A percentile compares a stretch with the other conserved stretches of the same genome.
These are phyloP conservation scores for Dothidotthia symphoricarpi DNA, from an alignment of 2,329 filamentous ascomycete genomes.

Conservation along the genomic window DNA sequence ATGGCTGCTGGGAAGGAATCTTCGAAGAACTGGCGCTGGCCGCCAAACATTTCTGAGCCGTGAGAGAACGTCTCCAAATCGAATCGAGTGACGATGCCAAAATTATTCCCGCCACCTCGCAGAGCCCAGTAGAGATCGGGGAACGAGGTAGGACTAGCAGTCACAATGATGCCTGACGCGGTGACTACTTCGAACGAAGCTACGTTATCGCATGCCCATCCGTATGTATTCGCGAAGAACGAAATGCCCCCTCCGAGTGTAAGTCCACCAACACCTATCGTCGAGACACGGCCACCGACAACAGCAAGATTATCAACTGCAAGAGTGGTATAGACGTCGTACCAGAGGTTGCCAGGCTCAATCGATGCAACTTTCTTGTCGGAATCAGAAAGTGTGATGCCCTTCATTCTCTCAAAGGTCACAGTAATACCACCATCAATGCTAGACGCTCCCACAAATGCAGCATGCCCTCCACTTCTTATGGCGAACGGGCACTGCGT, in stretches of 20 bases:
- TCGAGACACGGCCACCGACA: slow-evolving; percentile 25
- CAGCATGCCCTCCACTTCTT: slow-evolving; percentile 47
- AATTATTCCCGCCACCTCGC: slow-evolving; percentile 38
- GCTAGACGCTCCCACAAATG: slow-evolving; percentile 43
- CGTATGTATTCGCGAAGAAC: slow-evolving; percentile 21
- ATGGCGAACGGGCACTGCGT: slow-evolving; percentile 42
- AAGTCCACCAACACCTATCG: slow-evolving; percentile 15
- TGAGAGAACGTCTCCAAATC: slow-evolving; percentile 23
- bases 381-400: slow-evolving; percentile 19
- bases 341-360: slow-evolving; percentile 39
- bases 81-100: slow-evolving; percentile 37
- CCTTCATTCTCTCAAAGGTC: slow-evolving; percentile 39
- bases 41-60: slow-evolving; percentile 30
- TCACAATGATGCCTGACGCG: slow-evolving; percentile 17
- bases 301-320: slow-evolving; percentile 21
- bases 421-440: slow-evolving; percentile 47
- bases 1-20: slow-evolving; percentile 21
- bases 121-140: slow-evolving; percentile 42
- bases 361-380: slow-evolving; percentile 30
- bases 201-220: slow-evolving; percentile 35
- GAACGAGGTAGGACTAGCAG: slow-evolving; percentile 22
- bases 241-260: slow-evolving; percentile 28
- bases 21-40: slow-evolving; percentile 13
- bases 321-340: slow-evolving; percentile 33
- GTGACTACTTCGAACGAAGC: slow-evolving; percentile 33